Percentiles rank a stretch among this genome's conserved stretches.
Conservation (phyloP, 768 basidiomycete genomes). For the Mycena albidolilacea region DNA sequence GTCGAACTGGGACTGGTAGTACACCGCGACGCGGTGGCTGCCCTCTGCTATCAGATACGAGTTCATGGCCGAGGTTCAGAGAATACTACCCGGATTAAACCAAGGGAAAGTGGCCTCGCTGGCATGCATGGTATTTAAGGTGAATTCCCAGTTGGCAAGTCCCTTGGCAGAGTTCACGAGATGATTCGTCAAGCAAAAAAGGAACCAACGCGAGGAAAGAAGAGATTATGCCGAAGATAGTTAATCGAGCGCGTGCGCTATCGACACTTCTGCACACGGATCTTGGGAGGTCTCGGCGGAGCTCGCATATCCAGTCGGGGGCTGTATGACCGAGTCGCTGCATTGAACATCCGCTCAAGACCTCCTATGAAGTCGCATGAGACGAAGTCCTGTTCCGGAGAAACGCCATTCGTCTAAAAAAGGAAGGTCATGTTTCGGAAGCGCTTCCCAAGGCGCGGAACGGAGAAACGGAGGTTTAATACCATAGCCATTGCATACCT, state of each 20-base stretch:
- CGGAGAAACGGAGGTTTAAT: neutral
- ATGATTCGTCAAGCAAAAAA: conserved; percentile 13
- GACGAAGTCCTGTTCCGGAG: conserved; percentile 22
- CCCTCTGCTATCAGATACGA: conserved; percentile 20
- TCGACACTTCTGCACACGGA: conserved; percentile 15
- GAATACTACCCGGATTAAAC: neutral
- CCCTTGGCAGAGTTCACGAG: conserved; percentile 31
- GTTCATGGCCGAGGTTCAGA: conserved; percentile 27
- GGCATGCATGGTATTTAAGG: conserved; percentile 15
- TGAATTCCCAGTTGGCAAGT: neutral
- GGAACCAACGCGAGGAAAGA: conserved; percentile 4
- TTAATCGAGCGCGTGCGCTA: conserved; percentile 20
- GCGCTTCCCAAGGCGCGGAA: neutral
- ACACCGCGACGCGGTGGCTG: conserved; percentile 43
- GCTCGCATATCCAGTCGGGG: conserved; percentile 12
- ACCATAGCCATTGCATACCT: neutral
- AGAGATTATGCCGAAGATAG: neutral
- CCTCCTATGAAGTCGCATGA: neutral
- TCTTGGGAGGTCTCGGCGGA: conserved; percentile 20
- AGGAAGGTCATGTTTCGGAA: neutral
- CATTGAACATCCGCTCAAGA: neutral
- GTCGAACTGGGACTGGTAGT: conserved; percentile 46
- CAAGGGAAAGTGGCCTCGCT: neutral
- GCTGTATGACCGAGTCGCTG: neutral
- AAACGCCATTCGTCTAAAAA: conserved; percentile 21